A percentile compares a stretch with the other conserved stretches of the same genome.
Conservation (phyloP, 352 stramenopile species). For the Globisporangium nagaii region DNA sequence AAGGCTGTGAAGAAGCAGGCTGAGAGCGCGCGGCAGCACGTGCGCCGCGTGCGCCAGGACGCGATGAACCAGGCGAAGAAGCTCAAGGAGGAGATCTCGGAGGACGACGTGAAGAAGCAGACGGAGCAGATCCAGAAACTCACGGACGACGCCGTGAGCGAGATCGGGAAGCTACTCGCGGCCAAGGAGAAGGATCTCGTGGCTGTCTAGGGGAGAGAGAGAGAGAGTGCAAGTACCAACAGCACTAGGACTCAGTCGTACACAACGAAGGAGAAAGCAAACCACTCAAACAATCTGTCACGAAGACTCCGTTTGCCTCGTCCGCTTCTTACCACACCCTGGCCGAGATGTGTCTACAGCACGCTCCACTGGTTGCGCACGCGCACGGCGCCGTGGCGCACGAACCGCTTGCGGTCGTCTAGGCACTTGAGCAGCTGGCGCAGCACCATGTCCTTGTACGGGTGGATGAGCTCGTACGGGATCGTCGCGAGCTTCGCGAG, state of each 20-base stretch:
- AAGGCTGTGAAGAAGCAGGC: constrained; percentile 83
- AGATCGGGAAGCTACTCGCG: constrained; percentile 68
- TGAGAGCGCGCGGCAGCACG: constrained; percentile 72
- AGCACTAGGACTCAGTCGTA: too few relatives aligned
- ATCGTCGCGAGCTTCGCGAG: constrained; percentile 72
- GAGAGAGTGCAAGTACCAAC: background rate
- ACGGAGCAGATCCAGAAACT: constrained; percentile 79
- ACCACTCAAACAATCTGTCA: too few relatives aligned
- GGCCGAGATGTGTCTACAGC: constrained; percentile 53
- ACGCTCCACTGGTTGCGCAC: constrained; percentile 90
- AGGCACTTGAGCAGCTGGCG: constrained; percentile 68
- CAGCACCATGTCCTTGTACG: constrained; percentile 83
- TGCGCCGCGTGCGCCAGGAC: constrained; percentile 81
- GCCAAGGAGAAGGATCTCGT: constrained; percentile 79
- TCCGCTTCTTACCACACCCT: too few relatives aligned
- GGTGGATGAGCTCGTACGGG: constrained; percentile 84
- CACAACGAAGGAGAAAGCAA: background rate
- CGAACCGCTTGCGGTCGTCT: constrained; percentile 84
- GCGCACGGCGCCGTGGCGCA: constrained; percentile 82
- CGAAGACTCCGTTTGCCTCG: too few relatives aligned
- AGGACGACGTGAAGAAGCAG: constrained; percentile 72
- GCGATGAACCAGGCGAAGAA: constrained; percentile 82
- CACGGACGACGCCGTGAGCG: constrained; percentile 60
- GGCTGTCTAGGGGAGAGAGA: constrained; percentile 31
- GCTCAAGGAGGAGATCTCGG: constrained; percentile 72